These are phyloP conservation scores for Endotrypanum monterogeii DNA, from an alignment of 208 protist genomes.

Conservation along the genomic window DNA sequence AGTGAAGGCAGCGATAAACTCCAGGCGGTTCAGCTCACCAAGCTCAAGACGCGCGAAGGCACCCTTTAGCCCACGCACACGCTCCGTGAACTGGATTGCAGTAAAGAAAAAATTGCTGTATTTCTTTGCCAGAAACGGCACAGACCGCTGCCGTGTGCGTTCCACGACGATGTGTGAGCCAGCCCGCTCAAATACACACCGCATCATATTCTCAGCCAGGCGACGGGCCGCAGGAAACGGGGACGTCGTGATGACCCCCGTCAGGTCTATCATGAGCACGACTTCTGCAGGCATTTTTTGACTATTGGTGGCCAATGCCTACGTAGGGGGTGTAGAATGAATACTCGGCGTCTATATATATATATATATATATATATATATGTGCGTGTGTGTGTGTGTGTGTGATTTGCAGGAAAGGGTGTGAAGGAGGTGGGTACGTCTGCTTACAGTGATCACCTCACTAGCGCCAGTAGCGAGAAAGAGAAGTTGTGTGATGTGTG, in stretches of 20 bases:
- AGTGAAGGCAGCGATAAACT: constrained; percentile 60
- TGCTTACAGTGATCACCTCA: too few species aligned
- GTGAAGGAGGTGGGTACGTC: background rate
- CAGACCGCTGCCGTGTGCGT: constrained; percentile 35
- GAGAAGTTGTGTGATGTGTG: too few species aligned
- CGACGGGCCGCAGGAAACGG: constrained; percentile 66
- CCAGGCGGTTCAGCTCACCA: constrained; percentile 68
- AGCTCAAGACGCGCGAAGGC: constrained; percentile 71
- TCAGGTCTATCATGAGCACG: constrained; percentile 79
- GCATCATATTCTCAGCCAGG: constrained; percentile 74
- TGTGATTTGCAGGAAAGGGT: too few species aligned
- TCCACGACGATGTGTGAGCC: constrained; percentile 53
- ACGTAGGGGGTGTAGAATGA: background rate
- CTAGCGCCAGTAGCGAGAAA: too few species aligned
- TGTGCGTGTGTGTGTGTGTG: background rate
- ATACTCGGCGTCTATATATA: too few species aligned
- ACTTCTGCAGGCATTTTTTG: constrained; percentile 69
- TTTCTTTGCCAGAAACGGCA: constrained; percentile 54
- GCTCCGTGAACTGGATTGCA: constrained; percentile 66
- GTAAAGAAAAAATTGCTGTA: constrained; percentile 81
- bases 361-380: too few species aligned
- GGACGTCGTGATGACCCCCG: constrained; percentile 65
- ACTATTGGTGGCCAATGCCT: background rate
- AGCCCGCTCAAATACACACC: constrained; percentile 67
- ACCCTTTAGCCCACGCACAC: constrained; percentile 45